These are phyloP conservation scores for Parasitella parasitica DNA, from an alignment of 371 early-diverging fungal genomes.

Conservation along the genomic window DNA sequence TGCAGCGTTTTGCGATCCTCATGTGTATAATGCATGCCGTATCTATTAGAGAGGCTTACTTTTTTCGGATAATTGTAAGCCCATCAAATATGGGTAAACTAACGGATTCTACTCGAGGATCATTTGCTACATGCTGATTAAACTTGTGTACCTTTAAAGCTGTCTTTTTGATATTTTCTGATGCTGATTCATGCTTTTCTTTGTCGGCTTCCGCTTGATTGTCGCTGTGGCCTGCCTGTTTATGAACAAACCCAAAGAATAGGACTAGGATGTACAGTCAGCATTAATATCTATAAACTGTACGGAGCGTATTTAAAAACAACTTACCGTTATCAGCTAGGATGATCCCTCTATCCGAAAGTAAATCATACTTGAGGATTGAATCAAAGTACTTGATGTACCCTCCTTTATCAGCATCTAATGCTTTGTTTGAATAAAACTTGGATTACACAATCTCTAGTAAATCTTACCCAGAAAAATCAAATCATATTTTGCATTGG, in stretches of 20 bases:
- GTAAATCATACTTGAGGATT: conserved; percentile 50
- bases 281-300: neutral
- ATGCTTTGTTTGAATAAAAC: neutral
- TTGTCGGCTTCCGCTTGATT: neutral
- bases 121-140: conserved; percentile 63
- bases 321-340: conserved; percentile 58
- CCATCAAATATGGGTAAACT: conserved; percentile 73
- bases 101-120: conserved; percentile 59
- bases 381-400: conserved; percentile 55
- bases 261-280: conserved; percentile 23
- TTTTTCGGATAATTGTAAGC: conserved; percentile 56
- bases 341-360: conserved; percentile 52
- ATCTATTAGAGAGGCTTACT: no score
- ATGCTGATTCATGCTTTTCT: neutral
- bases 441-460: no score
- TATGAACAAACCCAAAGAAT: conserved; percentile 43
- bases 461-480: conserved; percentile 52
- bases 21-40: no score
- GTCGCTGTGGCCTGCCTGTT: conserved; percentile 19
- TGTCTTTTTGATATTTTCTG: conserved; percentile 33
- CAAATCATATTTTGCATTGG: conserved; percentile 37
- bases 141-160: conserved; percentile 56
- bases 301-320: no score
- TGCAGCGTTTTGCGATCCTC: no score
- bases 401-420: conserved; percentile 66